Percentiles rank a stretch among this genome's conserved stretches.
Conservation (phyloP, 2,329 filamentous ascomycete species). For the Fusarium lyarnte region DNA sequence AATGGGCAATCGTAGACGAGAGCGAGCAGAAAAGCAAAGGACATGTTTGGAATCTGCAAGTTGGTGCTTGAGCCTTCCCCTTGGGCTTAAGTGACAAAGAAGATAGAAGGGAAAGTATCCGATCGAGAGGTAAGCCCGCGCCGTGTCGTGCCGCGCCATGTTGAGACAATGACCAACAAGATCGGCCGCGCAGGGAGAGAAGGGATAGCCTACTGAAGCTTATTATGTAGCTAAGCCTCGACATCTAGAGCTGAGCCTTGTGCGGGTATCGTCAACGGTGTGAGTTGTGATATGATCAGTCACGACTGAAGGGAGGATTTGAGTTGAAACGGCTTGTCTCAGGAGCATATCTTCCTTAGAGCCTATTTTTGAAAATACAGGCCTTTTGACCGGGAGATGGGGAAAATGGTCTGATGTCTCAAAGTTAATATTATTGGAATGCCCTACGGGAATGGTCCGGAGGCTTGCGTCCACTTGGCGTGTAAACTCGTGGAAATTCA, state of each 20-base stretch:
- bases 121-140: conserved; percentile 21
- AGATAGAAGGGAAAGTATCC: conserved; percentile 1
- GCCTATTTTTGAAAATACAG: neutral
- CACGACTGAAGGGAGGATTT: neutral
- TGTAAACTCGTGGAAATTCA: neutral
- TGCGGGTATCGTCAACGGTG: neutral
- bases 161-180: conserved; percentile 18
- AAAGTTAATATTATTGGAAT: conserved; percentile 25
- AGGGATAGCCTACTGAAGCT: neutral
- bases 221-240: neutral
- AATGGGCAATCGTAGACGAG: conserved; percentile 13
- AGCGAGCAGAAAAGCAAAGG: neutral
- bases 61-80: conserved; percentile 9
- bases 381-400: neutral
- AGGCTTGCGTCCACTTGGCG: conserved; percentile 2
- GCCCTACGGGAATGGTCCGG: neutral
- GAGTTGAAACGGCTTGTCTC: conserved; percentile 3
- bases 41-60: conserved; percentile 1
- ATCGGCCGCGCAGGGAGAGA: conserved; percentile 7
- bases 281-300: neutral
- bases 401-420: neutral
- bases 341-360: neutral
- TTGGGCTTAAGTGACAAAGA: conserved; percentile 5
- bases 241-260: neutral
- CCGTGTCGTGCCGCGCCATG: conserved; percentile 15